phyloP scores from a whole-genome alignment of 768 basidiomycete species.

The Tricholoma hemisulphureum region DNA sequence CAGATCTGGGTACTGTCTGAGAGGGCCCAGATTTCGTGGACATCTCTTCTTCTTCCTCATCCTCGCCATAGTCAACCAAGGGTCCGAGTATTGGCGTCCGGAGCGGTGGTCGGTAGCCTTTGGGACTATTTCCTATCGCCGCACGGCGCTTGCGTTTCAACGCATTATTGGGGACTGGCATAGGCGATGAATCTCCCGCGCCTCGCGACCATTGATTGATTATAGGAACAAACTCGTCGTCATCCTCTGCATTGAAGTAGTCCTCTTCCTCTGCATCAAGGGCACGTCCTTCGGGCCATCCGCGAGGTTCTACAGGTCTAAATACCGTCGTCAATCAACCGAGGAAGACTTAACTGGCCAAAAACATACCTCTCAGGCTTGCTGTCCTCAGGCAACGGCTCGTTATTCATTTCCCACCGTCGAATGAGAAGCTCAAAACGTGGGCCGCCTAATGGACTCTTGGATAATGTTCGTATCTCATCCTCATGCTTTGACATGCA shows the following conservation, averaged over 20 bases:
- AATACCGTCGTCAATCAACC: slow-evolving; percentile 8
- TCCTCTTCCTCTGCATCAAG: slow-evolving; percentile 83
- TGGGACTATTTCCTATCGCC: slow-evolving; percentile 41
- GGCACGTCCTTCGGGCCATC: slow-evolving; percentile 47
- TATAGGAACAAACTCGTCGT: slow-evolving; percentile 53
- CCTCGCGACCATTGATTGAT: slow-evolving; percentile 38
- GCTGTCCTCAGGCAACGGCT: slow-evolving; percentile 58
- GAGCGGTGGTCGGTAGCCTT: slow-evolving; percentile 47
- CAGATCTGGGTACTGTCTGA: slow-evolving; percentile 18
- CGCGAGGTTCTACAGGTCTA: slow-evolving; percentile 42
- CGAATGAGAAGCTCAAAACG: slow-evolving; percentile 73
- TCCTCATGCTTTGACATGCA: slow-evolving; percentile 78
- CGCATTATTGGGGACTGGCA: slow-evolving; percentile 29
- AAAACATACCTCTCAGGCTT: slow-evolving; percentile 50
- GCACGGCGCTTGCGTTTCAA: slow-evolving; percentile 62
- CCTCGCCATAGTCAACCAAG: slow-evolving; percentile 78
- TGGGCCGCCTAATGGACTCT: slow-evolving; percentile 57
- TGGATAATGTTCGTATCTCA: slow-evolving; percentile 60
- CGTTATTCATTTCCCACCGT: slow-evolving; percentile 91
- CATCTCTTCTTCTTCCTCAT: slow-evolving; percentile 54
- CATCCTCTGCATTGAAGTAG: slow-evolving; percentile 90
- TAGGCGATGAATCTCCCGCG: slow-evolving; percentile 29
- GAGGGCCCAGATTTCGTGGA: slow-evolving; percentile 7
- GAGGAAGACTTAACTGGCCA: slow-evolving; percentile 5
- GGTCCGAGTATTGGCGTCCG: slow-evolving; percentile 54